Base-by-base conservation (phyloP, 1,284 basidiomycete species). In the Porodaedalea pini region DNA sequence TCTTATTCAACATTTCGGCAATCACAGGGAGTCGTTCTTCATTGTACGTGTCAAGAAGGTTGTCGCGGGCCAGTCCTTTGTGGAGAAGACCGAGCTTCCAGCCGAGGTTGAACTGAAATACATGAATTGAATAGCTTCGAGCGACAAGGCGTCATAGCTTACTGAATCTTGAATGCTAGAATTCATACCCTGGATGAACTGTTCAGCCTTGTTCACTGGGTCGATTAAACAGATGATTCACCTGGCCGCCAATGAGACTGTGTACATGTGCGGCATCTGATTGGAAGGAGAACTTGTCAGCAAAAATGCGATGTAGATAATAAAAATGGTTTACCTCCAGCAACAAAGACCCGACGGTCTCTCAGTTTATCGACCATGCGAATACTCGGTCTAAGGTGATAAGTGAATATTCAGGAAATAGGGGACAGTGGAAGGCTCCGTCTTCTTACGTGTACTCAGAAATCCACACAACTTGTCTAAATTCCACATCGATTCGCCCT, bases 181-280 rank as follows among this genome's bases (percentile, higher is more conserved):
- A 50, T 77, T 78, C 37, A 76, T 62, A 13, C 75, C n/a, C n/a
- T n/a, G n/a, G n/a, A n/a, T n/a, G n/a, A n/a, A n/a, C n/a, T n/a
- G n/a, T n/a, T n/a, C n/a, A n/a, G n/a, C n/a, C n/a, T n/a, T n/a
- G n/a, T n/a, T n/a, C n/a, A n/a, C n/a, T n/a, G n/a, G n/a, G n/a
- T n/a, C n/a, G n/a, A n/a, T n/a, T n/a, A n/a, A n/a, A n/a, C n/a
- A n/a, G n/a, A n/a, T n/a, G n/a, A n/a, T n/a, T n/a, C n/a, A n/a
- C 77, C 56, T 78, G 76, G 8, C 76, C 75, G n/a, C 78, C 78
- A 0, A 71, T 70, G 25, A 75, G 76, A 44, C 72, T 75, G 58
- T 78, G 78, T 15, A 74, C 70, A 59, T 75, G 74, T 3, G 68
- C 74, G 19, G 73, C 67, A 65, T 75, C 78, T 78, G 57, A 23